Conservation (phyloP, 1,284 basidiomycete species). For the Leucoagaricus sp. region DNA sequence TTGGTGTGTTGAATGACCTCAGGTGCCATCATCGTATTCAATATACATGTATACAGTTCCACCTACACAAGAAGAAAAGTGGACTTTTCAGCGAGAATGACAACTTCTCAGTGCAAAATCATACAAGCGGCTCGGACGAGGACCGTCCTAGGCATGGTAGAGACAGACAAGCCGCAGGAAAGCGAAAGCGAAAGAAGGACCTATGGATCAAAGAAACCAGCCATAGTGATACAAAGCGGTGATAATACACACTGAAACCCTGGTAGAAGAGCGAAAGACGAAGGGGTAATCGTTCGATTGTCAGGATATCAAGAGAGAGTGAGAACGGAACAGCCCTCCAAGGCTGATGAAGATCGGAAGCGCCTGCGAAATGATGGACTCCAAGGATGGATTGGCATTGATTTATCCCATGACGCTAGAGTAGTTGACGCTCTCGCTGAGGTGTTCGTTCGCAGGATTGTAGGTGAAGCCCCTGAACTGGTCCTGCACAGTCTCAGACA, state of each 20-base stretch:
- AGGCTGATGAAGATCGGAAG: too few species aligned
- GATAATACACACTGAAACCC: slow-evolving; percentile 6
- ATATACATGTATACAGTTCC: neutral
- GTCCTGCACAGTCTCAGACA: slow-evolving; percentile 93
- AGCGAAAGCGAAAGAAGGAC: neutral
- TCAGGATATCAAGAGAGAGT: neutral
- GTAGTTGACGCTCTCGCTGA: slow-evolving; percentile 77
- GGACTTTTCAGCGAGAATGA: neutral
- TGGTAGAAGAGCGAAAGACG: neutral
- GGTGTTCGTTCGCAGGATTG: slow-evolving; percentile 78
- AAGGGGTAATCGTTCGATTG: neutral
- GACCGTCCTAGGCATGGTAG: too few species aligned
- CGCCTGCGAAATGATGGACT: neutral
- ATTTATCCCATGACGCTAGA: slow-evolving; percentile 38
- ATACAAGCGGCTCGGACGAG: too few species aligned
- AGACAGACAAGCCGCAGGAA: neutral
- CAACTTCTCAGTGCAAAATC: neutral
- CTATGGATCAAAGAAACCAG: neutral
- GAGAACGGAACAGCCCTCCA: too few species aligned
- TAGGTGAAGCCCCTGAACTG: slow-evolving; percentile 91
- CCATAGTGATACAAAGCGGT: slow-evolving; percentile 7
- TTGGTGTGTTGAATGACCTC: too few species aligned
- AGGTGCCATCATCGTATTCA: neutral
- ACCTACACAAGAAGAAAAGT: too few species aligned
- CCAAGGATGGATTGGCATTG: neutral